A percentile compares a stretch with the other conserved stretches of the same genome.
Conservation (phyloP, 169 alveolate species). For the Plasmodium malariae region DNA sequence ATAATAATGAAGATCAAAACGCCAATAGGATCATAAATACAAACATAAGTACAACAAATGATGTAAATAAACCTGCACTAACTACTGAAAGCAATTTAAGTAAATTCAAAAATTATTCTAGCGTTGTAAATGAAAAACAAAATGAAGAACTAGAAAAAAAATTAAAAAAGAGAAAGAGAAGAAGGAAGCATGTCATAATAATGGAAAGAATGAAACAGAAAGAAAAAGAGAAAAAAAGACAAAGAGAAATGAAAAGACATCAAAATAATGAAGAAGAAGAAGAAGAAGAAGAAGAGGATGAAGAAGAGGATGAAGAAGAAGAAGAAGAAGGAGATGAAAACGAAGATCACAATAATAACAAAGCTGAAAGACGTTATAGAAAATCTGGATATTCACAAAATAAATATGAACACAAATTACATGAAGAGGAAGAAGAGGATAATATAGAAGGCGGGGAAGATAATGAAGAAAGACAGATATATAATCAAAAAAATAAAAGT, state of each 20-base stretch:
- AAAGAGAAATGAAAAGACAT: constrained; percentile 33
- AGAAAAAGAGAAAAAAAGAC: constrained; percentile 48
- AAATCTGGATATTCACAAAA: constrained; percentile 28
- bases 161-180: constrained; percentile 53
- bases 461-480: constrained; percentile 12
- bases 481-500: constrained; percentile 27
- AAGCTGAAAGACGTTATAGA: constrained; percentile 38
- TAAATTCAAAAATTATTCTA: constrained; percentile 69
- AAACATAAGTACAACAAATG: constrained; percentile 17
- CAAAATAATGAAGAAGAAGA: constrained; percentile 38
- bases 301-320: constrained; percentile 1
- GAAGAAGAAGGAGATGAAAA: constrained; percentile 23
- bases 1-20: constrained; percentile 18
- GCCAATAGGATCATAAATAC: constrained; percentile 8
- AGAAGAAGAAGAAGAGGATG: constrained; percentile 23
- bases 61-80: constrained; percentile 13
- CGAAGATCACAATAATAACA: constrained; percentile 24
- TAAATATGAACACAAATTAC: constrained; percentile 12
- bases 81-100: constrained; percentile 24
- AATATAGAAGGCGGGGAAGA: constrained; percentile 52
- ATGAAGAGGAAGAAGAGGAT: constrained; percentile 33
- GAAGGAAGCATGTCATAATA: constrained; percentile 66
- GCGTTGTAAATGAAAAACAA: constrained; percentile 70
- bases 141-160: constrained; percentile 74
- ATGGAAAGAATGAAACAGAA: constrained; percentile 55